phyloP scores from a whole-genome alignment of 208 protist species.

The Crithidia acanthocephali region DNA sequence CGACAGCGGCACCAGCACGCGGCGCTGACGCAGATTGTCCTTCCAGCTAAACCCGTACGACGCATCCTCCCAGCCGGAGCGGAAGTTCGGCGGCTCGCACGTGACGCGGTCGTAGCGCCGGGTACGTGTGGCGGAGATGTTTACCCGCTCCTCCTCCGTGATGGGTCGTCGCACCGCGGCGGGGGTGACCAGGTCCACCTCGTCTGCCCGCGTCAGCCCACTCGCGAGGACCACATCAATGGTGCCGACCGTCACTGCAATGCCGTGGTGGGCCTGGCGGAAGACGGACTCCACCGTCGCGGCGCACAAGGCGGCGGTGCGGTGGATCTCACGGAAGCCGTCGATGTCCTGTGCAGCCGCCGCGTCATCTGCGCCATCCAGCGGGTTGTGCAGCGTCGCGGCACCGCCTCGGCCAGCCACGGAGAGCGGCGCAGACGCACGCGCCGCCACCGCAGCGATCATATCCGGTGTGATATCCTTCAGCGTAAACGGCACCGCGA shows the following conservation, averaged over 20 bases:
- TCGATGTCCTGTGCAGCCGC: slow-evolving; percentile 4
- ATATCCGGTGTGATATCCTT: slow-evolving; percentile 19
- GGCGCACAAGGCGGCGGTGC: slow-evolving; percentile 29
- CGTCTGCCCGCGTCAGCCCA: not conserved
- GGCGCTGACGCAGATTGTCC: slow-evolving; percentile 62
- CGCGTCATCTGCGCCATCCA: not conserved
- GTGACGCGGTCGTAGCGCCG: slow-evolving; percentile 32
- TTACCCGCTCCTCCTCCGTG: slow-evolving; percentile 11
- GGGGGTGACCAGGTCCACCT: not conserved
- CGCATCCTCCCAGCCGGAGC: slow-evolving; percentile 30
- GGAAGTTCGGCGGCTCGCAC: slow-evolving; percentile 39
- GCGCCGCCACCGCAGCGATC: slow-evolving; percentile 6
- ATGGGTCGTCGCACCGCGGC: slow-evolving; percentile 19
- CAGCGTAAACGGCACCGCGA: slow-evolving; percentile 33
- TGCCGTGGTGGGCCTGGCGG: slow-evolving; percentile 31
- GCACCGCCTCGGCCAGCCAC: too few species aligned
- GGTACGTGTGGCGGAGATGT: not conserved
- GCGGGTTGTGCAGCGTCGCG: too few species aligned
- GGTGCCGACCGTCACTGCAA: slow-evolving; percentile 37
- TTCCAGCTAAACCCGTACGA: slow-evolving; percentile 46
- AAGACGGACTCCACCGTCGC: slow-evolving; percentile 40
- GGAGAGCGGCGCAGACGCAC: not conserved
- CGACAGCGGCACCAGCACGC: slow-evolving; percentile 43
- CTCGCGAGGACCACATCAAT: slow-evolving; percentile 26
- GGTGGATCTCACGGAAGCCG: slow-evolving; percentile 20